phyloP scores from a whole-genome alignment of 306 rosid species.

The Leucaena leucocephala region DNA sequence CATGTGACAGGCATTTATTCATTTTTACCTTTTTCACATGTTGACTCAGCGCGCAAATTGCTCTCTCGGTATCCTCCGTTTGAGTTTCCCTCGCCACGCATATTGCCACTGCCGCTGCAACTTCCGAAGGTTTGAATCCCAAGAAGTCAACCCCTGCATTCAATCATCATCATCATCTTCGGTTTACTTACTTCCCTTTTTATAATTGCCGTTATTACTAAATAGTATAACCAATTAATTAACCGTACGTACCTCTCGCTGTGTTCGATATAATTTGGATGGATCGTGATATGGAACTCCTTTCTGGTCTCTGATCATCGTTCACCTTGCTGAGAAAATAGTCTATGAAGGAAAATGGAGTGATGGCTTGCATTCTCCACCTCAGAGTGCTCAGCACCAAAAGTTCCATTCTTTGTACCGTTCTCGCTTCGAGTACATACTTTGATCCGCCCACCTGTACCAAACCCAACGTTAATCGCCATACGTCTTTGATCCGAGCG shows the following conservation, averaged over 20 bases:
- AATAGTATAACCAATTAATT: neutral
- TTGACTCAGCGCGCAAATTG: slow-evolving; percentile 62
- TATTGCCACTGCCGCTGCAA: slow-evolving; percentile 92
- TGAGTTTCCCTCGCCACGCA: slow-evolving; percentile 58
- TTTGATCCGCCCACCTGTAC: slow-evolving; percentile 65
- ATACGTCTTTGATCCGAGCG: slow-evolving; percentile 10
- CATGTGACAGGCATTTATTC: neutral
- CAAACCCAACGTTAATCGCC: neutral
- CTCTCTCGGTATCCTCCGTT: slow-evolving; percentile 60
- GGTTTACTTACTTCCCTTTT: slow-evolving; percentile 14
- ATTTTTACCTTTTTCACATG: slow-evolving; percentile 65
- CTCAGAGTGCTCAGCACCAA: slow-evolving; percentile 74
- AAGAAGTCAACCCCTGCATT: slow-evolving; percentile 86
- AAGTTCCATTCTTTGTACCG: slow-evolving; percentile 88
- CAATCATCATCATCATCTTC: slow-evolving; percentile 49
- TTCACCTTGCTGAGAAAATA: slow-evolving; percentile 67
- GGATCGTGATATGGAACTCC: slow-evolving; percentile 52
- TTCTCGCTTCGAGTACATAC: slow-evolving; percentile 78
- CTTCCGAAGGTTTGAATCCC: slow-evolving; percentile 87
- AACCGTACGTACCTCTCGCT: slow-evolving; percentile 51
- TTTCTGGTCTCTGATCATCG: slow-evolving; percentile 47
- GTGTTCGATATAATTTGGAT: slow-evolving; percentile 60
- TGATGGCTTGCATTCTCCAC: slow-evolving; percentile 93
- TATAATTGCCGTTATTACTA: neutral
- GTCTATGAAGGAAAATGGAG: slow-evolving; percentile 90